These are phyloP conservation scores for Leccinum olivaceopallidum DNA, from an alignment of 768 basidiomycete genomes.

Conservation along the genomic window DNA sequence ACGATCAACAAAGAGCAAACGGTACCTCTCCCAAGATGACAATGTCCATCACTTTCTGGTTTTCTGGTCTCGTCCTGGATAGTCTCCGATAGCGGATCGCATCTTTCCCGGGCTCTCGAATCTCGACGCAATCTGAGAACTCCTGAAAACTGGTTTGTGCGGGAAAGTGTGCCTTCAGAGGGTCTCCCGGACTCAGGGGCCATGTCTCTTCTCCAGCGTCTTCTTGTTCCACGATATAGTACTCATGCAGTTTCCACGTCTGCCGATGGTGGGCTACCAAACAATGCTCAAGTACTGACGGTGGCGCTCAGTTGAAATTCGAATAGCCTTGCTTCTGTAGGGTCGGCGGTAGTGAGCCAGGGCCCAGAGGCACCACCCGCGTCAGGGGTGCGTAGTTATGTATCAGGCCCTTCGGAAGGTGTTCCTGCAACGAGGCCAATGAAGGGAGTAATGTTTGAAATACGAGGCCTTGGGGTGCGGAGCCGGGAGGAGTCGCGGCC, in stretches of 20 bases:
- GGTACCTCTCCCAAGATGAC: conserved; percentile 74
- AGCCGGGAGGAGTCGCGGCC: too few relatives aligned
- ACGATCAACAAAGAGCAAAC: background rate
- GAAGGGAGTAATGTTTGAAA: too few relatives aligned
- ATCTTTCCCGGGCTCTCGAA: conserved; percentile 44
- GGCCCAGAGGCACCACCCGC: too few relatives aligned
- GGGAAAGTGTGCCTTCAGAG: conserved; percentile 63
- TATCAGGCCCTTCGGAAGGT: too few relatives aligned
- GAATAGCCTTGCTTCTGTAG: too few relatives aligned
- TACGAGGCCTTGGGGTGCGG: too few relatives aligned
- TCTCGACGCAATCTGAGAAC: conserved; percentile 44
- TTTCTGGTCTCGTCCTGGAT: conserved; percentile 24
- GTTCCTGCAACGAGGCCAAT: too few relatives aligned
- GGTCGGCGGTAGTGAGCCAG: too few relatives aligned
- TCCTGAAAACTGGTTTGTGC: conserved; percentile 51
- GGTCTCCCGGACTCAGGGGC: conserved; percentile 57
- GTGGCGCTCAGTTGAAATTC: conserved; percentile 43
- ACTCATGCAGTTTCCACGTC: conserved; percentile 85
- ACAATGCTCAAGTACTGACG: conserved; percentile 67
- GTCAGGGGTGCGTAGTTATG: too few relatives aligned
- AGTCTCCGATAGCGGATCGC: conserved; percentile 31
- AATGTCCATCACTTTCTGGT: conserved; percentile 49
- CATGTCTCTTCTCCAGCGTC: background rate
- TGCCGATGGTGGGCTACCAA: conserved; percentile 83
- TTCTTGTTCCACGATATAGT: conserved; percentile 51